A percentile compares a stretch with the other conserved stretches of the same genome.
Evolutionary conservation across 1,284 basidiomycete species (phyloP).

Genomic region (Puccinia hordei): DNA sequence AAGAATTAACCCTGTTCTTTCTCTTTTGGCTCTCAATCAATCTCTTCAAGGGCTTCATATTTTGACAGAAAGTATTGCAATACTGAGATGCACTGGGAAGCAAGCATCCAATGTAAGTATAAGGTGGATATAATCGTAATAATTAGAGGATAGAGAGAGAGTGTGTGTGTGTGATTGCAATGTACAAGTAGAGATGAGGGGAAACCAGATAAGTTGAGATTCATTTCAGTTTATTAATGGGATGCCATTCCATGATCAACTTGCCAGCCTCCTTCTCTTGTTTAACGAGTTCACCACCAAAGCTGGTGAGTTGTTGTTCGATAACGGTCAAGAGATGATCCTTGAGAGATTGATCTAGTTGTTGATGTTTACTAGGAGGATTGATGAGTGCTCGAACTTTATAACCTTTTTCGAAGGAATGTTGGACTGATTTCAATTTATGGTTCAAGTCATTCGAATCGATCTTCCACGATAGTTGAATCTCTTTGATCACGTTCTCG

Average conservation of each 20-base stretch:
- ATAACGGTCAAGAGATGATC: constrained; percentile 8
- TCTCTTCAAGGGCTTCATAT: too few relatives aligned
- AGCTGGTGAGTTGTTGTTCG: constrained; percentile 9
- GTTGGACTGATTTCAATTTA: constrained; percentile 68
- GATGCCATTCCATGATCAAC: constrained; percentile 44
- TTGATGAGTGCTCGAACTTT: constrained; percentile 21
- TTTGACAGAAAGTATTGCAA: too few relatives aligned
- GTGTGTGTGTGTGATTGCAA: neutral
- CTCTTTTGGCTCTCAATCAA: too few relatives aligned
- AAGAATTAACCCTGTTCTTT: too few relatives aligned
- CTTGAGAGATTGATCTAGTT: neutral
- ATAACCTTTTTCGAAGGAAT: constrained; percentile 56
- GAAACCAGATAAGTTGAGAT: too few relatives aligned
- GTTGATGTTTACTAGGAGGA: neutral
- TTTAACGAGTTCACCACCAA: constrained; percentile 40
- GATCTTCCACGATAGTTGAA: constrained; percentile 73
- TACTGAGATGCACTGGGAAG: too few relatives aligned
- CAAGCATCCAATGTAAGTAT: too few relatives aligned
- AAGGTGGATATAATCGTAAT: too few relatives aligned
- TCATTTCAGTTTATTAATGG: constrained; percentile 19
- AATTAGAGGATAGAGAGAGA: too few relatives aligned
- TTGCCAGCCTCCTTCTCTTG: constrained; percentile 40
- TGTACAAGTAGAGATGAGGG: neutral
- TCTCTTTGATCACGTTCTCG: constrained; percentile 65
- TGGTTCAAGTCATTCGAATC: constrained; percentile 67